Evolutionary conservation across 805 yeast genomes (phyloP), one percentile per base, ranked within the genome.

Genomic region (Candida alai): DNA sequence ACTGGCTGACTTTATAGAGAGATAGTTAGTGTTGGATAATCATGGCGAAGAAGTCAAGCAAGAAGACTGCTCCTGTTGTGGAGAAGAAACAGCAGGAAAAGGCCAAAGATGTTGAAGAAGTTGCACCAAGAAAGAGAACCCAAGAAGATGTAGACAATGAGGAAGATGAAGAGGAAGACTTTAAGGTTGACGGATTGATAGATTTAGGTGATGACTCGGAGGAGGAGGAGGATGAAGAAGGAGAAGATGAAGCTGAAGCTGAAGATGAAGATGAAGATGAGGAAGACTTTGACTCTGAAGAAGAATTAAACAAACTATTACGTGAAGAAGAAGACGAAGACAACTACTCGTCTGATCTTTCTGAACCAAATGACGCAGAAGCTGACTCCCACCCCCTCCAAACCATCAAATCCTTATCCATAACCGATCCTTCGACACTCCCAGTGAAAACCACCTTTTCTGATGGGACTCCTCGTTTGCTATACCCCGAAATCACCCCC

Each of bases 401-500:
- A n/a, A n/a, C n/a, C 45, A 67, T 80, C 20, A 68, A 74, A 39
- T 51, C 76, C 29, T 68, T 76, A 4, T 66, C 67, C 14, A 57
- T 63, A 18, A 55, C 65, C n/a, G 37, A 49, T 1, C 57, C 51
- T 6, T 62, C 59, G 16, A 54, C 65, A 16, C 55, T 57, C 22
- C 59, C 62, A 12, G 39, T 58, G 12, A 55, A 47, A 25, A 66
- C 82, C 16, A 70, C 69, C 45, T 82, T 64, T 51, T 72, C 88
- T 1, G 96, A 90, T 58, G 97, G 97, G 6, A 65, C 73, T 23
- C 77, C 78, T n/a, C 70, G 97, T 53, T 58, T 80, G 5, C 68
- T 89, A 36, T 78, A 74, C 49, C 96, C 96, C 3, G 97, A 88
- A 53, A 90, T 93, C 41, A 84, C 87, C 23, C 97, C 98, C 5